Evolutionary conservation across 73 alveolate species (phyloP).

Genomic region (Loxodes magnus): DNA sequence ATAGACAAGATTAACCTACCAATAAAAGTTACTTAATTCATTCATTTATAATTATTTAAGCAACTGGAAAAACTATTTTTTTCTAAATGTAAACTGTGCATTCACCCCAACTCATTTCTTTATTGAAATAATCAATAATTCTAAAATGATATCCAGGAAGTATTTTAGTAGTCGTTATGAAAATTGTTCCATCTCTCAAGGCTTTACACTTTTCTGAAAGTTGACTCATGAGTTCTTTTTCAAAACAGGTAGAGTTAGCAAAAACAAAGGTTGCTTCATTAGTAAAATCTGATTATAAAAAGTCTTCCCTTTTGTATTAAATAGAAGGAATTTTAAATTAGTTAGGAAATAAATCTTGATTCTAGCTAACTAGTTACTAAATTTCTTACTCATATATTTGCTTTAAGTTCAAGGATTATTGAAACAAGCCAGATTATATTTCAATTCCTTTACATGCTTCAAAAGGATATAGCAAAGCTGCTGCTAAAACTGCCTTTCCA

Average conservation of each 20-base stretch:
- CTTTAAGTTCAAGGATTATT: constrained; percentile 10
- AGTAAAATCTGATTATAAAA: constrained; percentile 59
- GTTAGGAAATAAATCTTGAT: constrained; percentile 28
- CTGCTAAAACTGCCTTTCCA: constrained; percentile 84
- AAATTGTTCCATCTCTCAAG: constrained; percentile 35
- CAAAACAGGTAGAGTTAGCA: constrained; percentile 86
- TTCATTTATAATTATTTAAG: too few relatives aligned
- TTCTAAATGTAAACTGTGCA: constrained; percentile 71
- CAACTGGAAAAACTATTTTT: too few relatives aligned
- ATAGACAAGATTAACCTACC: too few relatives aligned
- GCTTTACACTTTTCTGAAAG: constrained; percentile 73
- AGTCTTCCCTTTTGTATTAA: constrained; percentile 53
- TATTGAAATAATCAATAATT: constrained; percentile 36
- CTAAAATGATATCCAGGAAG: constrained; percentile 64
- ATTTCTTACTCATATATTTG: constrained; percentile 13
- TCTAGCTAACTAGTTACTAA: constrained; percentile 28
- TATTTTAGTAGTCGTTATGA: constrained; percentile 62
- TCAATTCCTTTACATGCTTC: constrained; percentile 76
- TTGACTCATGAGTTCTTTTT: constrained; percentile 50
- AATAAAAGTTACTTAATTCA: too few relatives aligned
- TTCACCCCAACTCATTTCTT: constrained; percentile 80
- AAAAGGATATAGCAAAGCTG: constrained; percentile 57
- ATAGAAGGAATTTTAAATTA: constrained; percentile 19
- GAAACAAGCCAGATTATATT: constrained; percentile 38
- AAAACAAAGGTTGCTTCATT: constrained; percentile 71